phyloP scores from a whole-genome alignment of 164 flowering plant genomes.

The Nymphaea thermarum region DNA sequence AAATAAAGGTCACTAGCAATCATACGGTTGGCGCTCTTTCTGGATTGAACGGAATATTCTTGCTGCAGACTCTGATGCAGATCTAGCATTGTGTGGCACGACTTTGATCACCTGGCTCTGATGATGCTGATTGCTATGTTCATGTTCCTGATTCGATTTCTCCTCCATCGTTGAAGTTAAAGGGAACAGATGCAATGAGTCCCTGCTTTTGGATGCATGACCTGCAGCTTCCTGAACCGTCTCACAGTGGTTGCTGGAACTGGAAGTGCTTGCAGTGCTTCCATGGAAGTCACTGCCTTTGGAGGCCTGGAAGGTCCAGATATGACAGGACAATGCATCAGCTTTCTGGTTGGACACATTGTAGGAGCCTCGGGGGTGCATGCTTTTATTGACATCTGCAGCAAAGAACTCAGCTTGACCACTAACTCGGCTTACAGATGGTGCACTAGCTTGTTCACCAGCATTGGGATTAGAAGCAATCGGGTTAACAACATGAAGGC shows the following conservation, averaged over 20 bases:
- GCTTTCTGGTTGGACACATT: conserved; percentile 21
- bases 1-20: conserved; percentile 3
- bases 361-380: conserved; percentile 35
- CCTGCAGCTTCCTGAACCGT: conserved; percentile 9
- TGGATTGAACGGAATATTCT: conserved; percentile 75
- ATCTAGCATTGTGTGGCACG: conserved; percentile 62
- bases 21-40: conserved; percentile 55
- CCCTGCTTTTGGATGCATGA: background rate
- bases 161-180: conserved; percentile 18
- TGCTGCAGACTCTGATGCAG: conserved; percentile 73
- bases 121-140: conserved; percentile 16
- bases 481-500: conserved; percentile 41
- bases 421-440: background rate
- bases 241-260: conserved; percentile 25
- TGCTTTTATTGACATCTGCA: conserved; percentile 13
- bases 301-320: conserved; percentile 19
- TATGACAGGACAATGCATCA: conserved; percentile 16
- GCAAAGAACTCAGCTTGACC: conserved; percentile 19
- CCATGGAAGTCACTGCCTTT: conserved; percentile 43
- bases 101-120: conserved; percentile 58
- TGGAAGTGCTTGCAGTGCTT: conserved; percentile 50
- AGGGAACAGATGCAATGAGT: conserved; percentile 32
- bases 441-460: background rate
- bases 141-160: conserved; percentile 8
- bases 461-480: conserved; percentile 19